Percentiles rank a stretch among this genome's conserved stretches.
These are phyloP conservation scores for Boletellus ananiceps DNA, from an alignment of 768 basidiomycete species.

Conservation along the genomic window DNA sequence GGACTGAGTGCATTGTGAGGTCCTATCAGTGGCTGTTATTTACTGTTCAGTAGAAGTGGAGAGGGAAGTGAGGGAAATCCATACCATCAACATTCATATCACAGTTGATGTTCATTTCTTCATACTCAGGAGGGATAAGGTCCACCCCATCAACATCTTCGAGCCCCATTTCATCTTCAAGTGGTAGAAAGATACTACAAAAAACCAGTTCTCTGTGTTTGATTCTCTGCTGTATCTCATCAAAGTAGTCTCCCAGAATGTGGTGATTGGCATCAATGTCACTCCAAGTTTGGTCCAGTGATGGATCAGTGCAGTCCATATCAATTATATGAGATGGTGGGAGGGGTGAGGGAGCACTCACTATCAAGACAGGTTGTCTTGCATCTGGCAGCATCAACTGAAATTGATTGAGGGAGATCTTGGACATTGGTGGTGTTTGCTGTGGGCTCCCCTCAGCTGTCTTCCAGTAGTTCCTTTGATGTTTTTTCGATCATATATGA, in stretches of 20 bases:
- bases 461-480: not conserved
- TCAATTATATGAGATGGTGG: too few relatives aligned
- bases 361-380: too few relatives aligned
- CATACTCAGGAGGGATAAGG: too few relatives aligned
- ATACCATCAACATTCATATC: slow-evolving; percentile 4
- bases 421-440: not conserved
- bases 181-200: not conserved
- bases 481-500: slow-evolving; percentile 3
- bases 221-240: slow-evolving; percentile 3
- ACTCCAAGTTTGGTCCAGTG: slow-evolving; percentile 6
- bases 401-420: too few relatives aligned
- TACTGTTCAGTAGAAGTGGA: not conserved
- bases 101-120: not conserved
- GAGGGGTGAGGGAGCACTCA: too few relatives aligned
- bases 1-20: not conserved
- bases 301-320: not conserved
- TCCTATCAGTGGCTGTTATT: not conserved
- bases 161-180: slow-evolving; percentile 7
- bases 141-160: not conserved
- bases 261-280: too few relatives aligned
- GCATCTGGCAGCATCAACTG: too few relatives aligned
- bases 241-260: slow-evolving; percentile 11
- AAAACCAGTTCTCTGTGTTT: slow-evolving; percentile 2
- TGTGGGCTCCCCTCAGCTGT: not conserved
- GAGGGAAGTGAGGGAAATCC: not conserved